Base-by-base conservation (phyloP, 768 basidiomycete species). In the Dioszegia hungarica region DNA sequence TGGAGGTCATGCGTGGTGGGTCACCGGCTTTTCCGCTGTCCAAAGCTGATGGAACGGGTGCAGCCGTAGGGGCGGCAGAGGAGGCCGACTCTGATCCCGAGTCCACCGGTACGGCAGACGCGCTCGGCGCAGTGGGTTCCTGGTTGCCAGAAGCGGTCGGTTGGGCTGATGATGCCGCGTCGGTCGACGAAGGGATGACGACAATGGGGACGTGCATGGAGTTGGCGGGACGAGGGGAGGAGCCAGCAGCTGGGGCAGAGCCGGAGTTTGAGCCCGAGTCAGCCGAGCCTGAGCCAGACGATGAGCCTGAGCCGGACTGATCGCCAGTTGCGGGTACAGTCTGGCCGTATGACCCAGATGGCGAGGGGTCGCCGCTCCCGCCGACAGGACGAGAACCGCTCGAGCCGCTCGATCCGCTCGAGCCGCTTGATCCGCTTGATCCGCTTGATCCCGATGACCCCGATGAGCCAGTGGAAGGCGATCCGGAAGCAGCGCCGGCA, bases 391-490 rank as follows among this genome's bases (percentile, higher is more conserved):
- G 12, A 10, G 8, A 29, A 37, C 34, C 45, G 27, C 33, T 19
- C 5, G 54, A 56, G 22, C 43, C 36, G n/a, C 43, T 36, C 19
- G 52, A 41, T 17, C 41, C 52, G 31, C 17, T 31, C 3, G 52
- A 54, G 22, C 52, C 54, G 43, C 44, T 46, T 10, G 33, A 51
- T 14, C 33, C 49, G 28, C 14, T 41, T 37, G 52, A 47, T 12
- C 45, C 37, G 24, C 44, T 31, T 17, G 55, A 48, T 0, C 27
- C 53, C 17, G 33, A 37, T 31, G 53, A 54, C 24, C 15, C 31
- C 22, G 55, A 48, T 6, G 57, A 59, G 11, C 40, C 50, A 45
- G 41, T 51, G 29, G 57, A 55, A 33, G 56, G 40, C 5, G 43
- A 43, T 19, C 40, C 52, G 11, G 60, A 51, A 1, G 41, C 53